Percentiles rank a stretch among this genome's conserved stretches.
phyloP scores from a whole-genome alignment of 73 alveolate genomes.

The Breviolum minutum region DNA sequence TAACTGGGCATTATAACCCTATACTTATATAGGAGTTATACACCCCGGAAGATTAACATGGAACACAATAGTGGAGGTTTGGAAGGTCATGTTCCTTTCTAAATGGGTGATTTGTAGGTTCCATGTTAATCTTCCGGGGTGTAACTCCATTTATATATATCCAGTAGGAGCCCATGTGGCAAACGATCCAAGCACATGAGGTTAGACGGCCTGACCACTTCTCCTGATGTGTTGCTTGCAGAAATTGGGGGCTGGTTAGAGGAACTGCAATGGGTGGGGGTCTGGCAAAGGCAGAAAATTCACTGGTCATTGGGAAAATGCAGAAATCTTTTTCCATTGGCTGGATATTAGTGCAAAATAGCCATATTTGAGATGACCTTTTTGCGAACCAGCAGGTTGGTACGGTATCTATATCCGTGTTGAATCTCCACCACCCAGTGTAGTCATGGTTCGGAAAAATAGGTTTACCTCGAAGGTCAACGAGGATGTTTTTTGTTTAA shows the following conservation, averaged over 20 bases:
- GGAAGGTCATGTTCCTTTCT: too few relatives aligned
- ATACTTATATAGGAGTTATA: too few relatives aligned
- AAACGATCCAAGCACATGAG: neutral
- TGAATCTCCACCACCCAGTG: too few relatives aligned
- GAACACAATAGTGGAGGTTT: too few relatives aligned
- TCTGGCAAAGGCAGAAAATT: neutral
- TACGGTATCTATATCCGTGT: too few relatives aligned
- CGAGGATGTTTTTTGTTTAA: neutral
- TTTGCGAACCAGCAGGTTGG: too few relatives aligned
- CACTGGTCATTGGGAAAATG: neutral
- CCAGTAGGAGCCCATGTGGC: neutral
- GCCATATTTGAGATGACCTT: neutral
- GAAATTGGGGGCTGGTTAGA: neutral
- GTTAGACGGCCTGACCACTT: conserved; percentile 69
- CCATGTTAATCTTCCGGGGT: too few relatives aligned
- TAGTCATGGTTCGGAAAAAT: neutral
- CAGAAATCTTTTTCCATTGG: neutral
- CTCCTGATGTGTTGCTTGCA: conserved; percentile 22
- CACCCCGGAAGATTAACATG: too few relatives aligned
- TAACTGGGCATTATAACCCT: too few relatives aligned
- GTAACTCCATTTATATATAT: too few relatives aligned
- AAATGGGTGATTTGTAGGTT: too few relatives aligned
- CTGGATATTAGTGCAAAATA: neutral
- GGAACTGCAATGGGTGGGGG: neutral
- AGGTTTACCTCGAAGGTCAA: neutral